Percentiles rank a stretch among this genome's conserved stretches.
phyloP scores from a whole-genome alignment of 345 rosid genomes.

The Hypericum androsaemum region DNA sequence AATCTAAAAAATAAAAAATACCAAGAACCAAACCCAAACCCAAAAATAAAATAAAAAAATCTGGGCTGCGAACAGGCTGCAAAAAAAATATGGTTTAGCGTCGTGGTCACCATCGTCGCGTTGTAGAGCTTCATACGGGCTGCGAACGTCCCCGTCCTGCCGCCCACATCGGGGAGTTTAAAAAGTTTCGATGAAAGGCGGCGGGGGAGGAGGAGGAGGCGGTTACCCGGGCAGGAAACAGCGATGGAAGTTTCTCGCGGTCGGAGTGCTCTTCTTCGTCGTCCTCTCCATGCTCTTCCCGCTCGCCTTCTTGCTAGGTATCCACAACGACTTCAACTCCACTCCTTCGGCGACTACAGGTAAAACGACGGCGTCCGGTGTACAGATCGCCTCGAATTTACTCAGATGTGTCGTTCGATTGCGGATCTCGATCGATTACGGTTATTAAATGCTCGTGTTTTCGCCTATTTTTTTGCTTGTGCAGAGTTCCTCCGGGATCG shows the following conservation, averaged over 20 bases:
- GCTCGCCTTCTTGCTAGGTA: slow-evolving; percentile 77
- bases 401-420: not conserved
- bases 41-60: too few species aligned
- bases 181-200: slow-evolving; percentile 28
- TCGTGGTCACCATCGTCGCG: too few species aligned
- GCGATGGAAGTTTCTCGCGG: slow-evolving; percentile 62
- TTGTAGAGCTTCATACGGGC: too few species aligned
- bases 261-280: slow-evolving; percentile 73
- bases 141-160: too few species aligned
- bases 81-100: too few species aligned
- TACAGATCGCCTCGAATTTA: too few species aligned
- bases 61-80: too few species aligned
- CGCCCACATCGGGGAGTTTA: too few species aligned
- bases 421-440: not conserved
- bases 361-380: too few species aligned
- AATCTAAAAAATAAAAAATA: too few species aligned
- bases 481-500: slow-evolving; percentile 51
- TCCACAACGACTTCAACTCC: slow-evolving; percentile 74
- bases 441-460: not conserved
- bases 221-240: slow-evolving; percentile 24
- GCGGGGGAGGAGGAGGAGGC: slow-evolving; percentile 18
- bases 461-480: slow-evolving; percentile 10
- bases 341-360: slow-evolving; percentile 2
- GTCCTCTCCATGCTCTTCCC: slow-evolving; percentile 92
- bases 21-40: too few species aligned